Base-by-base conservation (phyloP, 495 filamentous ascomycete species). In the Rusavskia elegans region DNA sequence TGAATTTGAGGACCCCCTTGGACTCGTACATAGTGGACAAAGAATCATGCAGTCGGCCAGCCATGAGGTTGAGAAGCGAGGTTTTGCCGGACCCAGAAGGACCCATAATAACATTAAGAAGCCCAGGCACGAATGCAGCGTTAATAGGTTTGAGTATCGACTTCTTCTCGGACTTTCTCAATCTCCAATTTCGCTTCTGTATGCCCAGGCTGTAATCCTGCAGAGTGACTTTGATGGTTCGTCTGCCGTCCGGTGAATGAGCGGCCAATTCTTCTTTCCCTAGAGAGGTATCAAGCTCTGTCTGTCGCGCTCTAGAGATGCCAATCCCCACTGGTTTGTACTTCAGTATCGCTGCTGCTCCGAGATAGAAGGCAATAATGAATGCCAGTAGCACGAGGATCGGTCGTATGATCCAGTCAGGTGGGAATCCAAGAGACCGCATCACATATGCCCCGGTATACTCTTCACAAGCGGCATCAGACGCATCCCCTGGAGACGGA, bases 31-130 rank as follows among this genome's bases (percentile, higher is more conserved):
- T 63, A 0, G 74, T 81, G 3, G 64, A 63, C 17, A 74, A 50
- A 3, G 76, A 78, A 46, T 70, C 75, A 36, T 77, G 73, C 10
- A 87, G 65, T 10, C 83, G 71, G 6, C 71, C 67, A 13, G 83
- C 79, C 71, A 87, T 81, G 2, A 77, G 71, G 58, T 85, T 84
- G 3, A 87, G 67, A 4, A 87, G 59, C 0, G 80, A 80, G 4
- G 82, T 84, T 63, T 86, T 88, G 13, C 84, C 84, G 35, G 78
- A 80, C 1, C 84, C 84, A 14, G 81, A 84, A 2, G 84, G 83
- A 0, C 84, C 84, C 82, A 87, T 85, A 50, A 88, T 84, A 3
- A 87, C 73, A 56, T 88, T 87, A 11, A 88, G 63, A 19, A 70
- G 64, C 1, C 80, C 80, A 10, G 82, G 66, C 48, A 76, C 68